These are phyloP conservation scores for Dioscorea cayenensis DNA, from an alignment of 116 monocot species.

Conservation along the genomic window DNA sequence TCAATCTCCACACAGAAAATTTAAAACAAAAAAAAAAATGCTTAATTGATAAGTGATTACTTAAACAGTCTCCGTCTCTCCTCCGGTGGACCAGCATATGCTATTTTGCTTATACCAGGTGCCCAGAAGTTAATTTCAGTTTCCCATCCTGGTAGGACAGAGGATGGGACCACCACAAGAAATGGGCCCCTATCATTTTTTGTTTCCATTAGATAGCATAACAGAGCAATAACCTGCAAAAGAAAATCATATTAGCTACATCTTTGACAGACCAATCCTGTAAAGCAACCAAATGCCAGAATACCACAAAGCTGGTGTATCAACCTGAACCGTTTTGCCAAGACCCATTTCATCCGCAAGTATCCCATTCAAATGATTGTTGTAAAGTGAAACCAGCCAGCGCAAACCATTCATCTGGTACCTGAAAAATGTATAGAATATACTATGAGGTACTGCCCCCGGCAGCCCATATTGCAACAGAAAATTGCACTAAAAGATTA, in stretches of 20 bases:
- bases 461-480: background rate
- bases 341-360: constrained; percentile 99
- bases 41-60: constrained; percentile 27
- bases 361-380: constrained; percentile 98
- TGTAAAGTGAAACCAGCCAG: constrained; percentile 97
- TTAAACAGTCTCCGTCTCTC: constrained; percentile 91
- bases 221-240: constrained; percentile 87
- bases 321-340: constrained; percentile 97
- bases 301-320: background rate
- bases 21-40: constrained; percentile 4
- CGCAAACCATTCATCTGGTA: constrained; percentile 98
- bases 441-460: background rate
- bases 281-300: constrained; percentile 1
- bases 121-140: constrained; percentile 93
- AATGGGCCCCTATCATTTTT: constrained; percentile 99
- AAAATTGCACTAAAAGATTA: background rate
- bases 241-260: constrained; percentile 1
- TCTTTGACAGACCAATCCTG: background rate
- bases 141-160: constrained; percentile 95
- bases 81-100: constrained; percentile 90
- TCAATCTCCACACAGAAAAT: background rate
- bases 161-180: constrained; percentile 95
- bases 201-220: constrained; percentile 95
- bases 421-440: constrained; percentile 26
- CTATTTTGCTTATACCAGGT: constrained; percentile 79